Base-by-base conservation (phyloP, 768 basidiomycete genomes). In the Psilocybe azurescens region DNA sequence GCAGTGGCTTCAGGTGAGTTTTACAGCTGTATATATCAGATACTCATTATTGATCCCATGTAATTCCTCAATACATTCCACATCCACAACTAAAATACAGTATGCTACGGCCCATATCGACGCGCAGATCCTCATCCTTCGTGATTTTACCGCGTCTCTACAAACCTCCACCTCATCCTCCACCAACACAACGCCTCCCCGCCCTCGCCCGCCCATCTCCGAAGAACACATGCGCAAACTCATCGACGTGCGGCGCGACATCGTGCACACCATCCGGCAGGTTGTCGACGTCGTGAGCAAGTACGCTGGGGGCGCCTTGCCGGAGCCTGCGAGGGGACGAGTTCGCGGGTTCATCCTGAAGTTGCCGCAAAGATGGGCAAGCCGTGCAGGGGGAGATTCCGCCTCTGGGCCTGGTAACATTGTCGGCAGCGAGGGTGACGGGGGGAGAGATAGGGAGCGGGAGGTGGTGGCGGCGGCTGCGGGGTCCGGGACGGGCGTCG, bases 61-160 rank as follows among this genome's bases (percentile, higher is more conserved):
- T 24, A 24, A 24, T 24, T 24, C 24, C 24, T 24, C 24, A 24
- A 24, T 24, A 24, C 24, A 24, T 24, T 24, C 24, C 24, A 24
- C 24, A 24, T 24, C 24, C 24, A 24, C 24, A 24, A 36, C 33
- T 36, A 36, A 36, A 24, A 24, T 24, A 7, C 33, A 95, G 93
- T 95, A 92, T 69, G 94, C 95, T 8, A 95, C 94, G 1, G 78
- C 82, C 0, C 93, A 93, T 61, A 95, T 96, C 68, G 93, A 95
- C 68, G 87, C 89, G 2, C 95, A 95, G 68, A 95, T 95, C 47
- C 79, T 90, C 28, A 83, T 94, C 56, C 82, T 97, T 10, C 90
- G 93, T 5, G 89, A 93, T 64, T 95, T 95, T 71, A 94, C 91
- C 46, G 85, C 87, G 5, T 86, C 88, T 8, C 77, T 93, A 2